These are phyloP conservation scores for Cucurbita argyrosperma DNA, from an alignment of 306 rosid genomes.

Conservation along the genomic window DNA sequence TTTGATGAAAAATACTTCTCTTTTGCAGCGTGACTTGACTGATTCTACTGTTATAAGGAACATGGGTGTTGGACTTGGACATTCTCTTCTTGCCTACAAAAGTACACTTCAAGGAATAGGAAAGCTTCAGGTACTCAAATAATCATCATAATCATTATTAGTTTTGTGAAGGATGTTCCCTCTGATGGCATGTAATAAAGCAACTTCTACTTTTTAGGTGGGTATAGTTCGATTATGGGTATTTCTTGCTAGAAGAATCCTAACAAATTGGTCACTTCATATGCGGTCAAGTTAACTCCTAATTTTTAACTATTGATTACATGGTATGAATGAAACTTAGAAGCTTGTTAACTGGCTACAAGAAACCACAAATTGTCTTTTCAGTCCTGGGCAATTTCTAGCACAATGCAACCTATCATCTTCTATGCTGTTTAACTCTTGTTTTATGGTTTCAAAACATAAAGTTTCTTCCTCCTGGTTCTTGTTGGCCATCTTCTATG, in stretches of 20 bases:
- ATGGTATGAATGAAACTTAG: not conserved
- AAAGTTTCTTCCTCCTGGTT: not conserved
- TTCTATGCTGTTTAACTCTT: not conserved
- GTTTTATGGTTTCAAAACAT: not conserved
- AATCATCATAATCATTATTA: not conserved
- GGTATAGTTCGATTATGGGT: not conserved
- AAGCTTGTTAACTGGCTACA: not conserved
- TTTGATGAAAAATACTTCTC: not conserved
- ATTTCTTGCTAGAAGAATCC: no score
- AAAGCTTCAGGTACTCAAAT: constrained; percentile 65
- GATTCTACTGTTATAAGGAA: constrained; percentile 89
- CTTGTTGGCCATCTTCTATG: not conserved
- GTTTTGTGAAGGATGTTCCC: not conserved
- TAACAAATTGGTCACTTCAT: not conserved
- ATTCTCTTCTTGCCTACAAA: constrained; percentile 83
- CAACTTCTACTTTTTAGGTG: not conserved
- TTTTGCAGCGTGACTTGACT: constrained; percentile 66
- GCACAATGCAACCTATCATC: not conserved
- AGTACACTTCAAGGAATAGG: constrained; percentile 68
- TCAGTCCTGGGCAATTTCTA: not conserved
- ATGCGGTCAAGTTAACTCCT: not conserved
- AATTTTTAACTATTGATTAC: not conserved
- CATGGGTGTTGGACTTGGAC: constrained; percentile 78
- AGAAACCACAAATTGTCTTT: not conserved
- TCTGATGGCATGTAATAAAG: not conserved